A percentile compares a stretch with the other conserved stretches of the same genome.
Conservation (phyloP, 2,329 filamentous ascomycete species). For the Pseudogymnoascus sp. region DNA sequence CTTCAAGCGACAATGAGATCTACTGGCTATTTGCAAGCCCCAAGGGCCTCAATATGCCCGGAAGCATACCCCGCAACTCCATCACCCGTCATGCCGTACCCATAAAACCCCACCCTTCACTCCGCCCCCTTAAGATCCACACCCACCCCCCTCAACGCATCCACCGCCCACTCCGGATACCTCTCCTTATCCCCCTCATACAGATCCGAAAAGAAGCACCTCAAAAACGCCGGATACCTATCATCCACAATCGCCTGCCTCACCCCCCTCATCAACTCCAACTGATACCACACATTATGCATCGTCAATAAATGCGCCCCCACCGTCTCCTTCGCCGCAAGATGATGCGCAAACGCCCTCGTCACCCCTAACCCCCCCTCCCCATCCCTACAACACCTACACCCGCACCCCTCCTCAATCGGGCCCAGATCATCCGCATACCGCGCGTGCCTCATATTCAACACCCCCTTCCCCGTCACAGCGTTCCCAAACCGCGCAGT, state of each 20-base stretch:
- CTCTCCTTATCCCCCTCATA: conserved; percentile 54
- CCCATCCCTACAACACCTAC: conserved; percentile 60
- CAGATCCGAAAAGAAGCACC: conserved; percentile 65
- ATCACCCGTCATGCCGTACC: background rate
- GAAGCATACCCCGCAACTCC: background rate
- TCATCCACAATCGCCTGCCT: conserved; percentile 76
- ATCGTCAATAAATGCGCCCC: conserved; percentile 79
- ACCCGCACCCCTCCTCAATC: conserved; percentile 74
- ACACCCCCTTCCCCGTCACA: conserved; percentile 68
- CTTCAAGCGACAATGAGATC: background rate
- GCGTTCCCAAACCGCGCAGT: conserved; percentile 96
- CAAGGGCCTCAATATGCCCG: background rate
- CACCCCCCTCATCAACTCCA: conserved; percentile 69
- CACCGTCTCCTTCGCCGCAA: conserved; percentile 88
- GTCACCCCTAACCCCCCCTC: conserved; percentile 74
- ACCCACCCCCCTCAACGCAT: conserved; percentile 68
- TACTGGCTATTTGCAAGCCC: background rate
- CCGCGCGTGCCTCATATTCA: conserved; percentile 71
- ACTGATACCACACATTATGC: conserved; percentile 90
- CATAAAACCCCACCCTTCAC: background rate
- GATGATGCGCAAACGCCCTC: conserved; percentile 82
- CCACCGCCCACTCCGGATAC: conserved; percentile 78
- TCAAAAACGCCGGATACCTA: conserved; percentile 68
- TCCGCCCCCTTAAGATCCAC: conserved; percentile 53
- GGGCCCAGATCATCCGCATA: conserved; percentile 76